Base-by-base conservation (phyloP, 1,139 yeast species). In the Suhomyces terraborum region DNA sequence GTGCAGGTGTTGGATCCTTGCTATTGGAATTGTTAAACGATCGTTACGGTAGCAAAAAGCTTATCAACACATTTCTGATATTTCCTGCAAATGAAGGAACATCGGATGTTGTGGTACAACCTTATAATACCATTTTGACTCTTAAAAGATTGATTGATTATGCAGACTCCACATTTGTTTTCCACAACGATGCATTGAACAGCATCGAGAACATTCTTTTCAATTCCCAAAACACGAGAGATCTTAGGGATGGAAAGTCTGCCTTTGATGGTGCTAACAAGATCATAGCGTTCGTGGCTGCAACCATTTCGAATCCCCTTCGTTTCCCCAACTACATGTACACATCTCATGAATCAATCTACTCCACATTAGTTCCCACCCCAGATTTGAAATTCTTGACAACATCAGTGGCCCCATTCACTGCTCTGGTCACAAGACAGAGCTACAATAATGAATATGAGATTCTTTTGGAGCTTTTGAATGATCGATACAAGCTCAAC, bases 51-150 rank as follows among this genome's bases (percentile, higher is more conserved):
- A 82, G 85, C 41, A 91, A 91, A 59, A 91, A 89, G 58, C 64
- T 93, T 36, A 73, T 88, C 12, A 88, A 87, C 42, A 89, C 98
- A 0, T 87, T 86, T 53, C 86, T 93, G 39, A 84, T 93, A 1
- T 91, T 93, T 57, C 96, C 96, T 0, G 77, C 80, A 36, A 84
- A 81, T 42, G 88, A 84, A 40, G 68, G 67, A 35, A 84, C 88
- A 0, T 84, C 95, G 2, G 98, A 93, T 55, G 97, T 93, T 23
- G 98, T 94, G 18, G 97, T 93, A 2, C 98, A 93, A 59, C 98
- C 98, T 0, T 93, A 93, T 65, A 93, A 93, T 61, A 84, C 95
- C 0, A 73, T 94, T 19, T 66, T 93, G 41, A 84, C 98, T 0
- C 69, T 94, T 49, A 81, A 83, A 55, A 68, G 98, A 51, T 73